Conservation (phyloP, 2,329 filamentous ascomycete species). For the Pseudogymnoascus sp. region DNA sequence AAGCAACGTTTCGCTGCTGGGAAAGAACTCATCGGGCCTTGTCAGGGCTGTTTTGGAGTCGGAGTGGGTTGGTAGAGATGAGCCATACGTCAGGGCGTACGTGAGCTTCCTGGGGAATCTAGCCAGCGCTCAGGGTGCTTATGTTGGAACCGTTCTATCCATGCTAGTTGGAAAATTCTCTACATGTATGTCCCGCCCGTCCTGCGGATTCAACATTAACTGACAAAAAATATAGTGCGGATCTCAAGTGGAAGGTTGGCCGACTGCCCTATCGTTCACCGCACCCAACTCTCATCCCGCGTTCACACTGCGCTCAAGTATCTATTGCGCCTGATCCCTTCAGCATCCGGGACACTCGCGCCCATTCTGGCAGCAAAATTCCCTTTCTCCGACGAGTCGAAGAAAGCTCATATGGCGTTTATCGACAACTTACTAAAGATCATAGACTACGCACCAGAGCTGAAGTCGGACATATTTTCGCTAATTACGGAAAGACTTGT, state of each 20-base stretch:
- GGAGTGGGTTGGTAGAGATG: conserved; percentile 57
- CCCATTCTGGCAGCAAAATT: conserved; percentile 60
- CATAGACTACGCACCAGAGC: conserved; percentile 65
- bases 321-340: conserved; percentile 71
- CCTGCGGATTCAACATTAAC: conserved; percentile 27
- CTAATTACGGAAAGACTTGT: conserved; percentile 79
- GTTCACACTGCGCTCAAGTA: conserved; percentile 69
- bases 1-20: conserved; percentile 50
- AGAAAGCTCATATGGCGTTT: conserved; percentile 76
- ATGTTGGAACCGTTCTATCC: conserved; percentile 62
- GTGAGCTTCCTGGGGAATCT: conserved; percentile 60
- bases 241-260: conserved; percentile 27
- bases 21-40: conserved; percentile 49
- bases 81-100: conserved; percentile 58
- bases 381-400: conserved; percentile 66
- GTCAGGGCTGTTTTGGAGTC: conserved; percentile 51
- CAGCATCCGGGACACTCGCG: conserved; percentile 61
- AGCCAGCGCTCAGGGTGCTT: conserved; percentile 73
- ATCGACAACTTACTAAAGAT: conserved; percentile 75
- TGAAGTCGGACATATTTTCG: conserved; percentile 72
- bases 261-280: conserved; percentile 49
- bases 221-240: conserved; percentile 32
- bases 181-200: conserved; percentile 33
- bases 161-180: conserved; percentile 76
- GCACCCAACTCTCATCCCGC: conserved; percentile 56